phyloP scores from a whole-genome alignment of 306 rosid genomes.

The Arachis hypogaea region DNA sequence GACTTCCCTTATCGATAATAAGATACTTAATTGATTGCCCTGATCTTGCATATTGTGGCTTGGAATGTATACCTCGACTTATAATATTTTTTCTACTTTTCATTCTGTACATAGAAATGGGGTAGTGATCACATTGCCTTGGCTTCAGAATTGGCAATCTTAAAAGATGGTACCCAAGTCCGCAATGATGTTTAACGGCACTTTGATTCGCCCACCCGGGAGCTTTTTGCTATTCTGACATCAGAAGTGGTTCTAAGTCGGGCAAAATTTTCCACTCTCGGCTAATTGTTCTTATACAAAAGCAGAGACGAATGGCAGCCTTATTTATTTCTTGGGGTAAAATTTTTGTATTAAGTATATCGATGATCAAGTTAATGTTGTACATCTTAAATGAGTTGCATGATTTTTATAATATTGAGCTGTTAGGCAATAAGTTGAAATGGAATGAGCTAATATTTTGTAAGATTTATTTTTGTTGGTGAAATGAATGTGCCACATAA shows the following conservation, averaged over 20 bases:
- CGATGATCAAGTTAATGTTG: conserved; percentile 19
- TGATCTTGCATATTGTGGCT: conserved; percentile 5
- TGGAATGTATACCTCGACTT: background rate
- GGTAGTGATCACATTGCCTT: conserved; percentile 94
- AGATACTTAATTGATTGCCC: background rate
- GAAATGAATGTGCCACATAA: no score
- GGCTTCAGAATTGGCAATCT: conserved; percentile 75
- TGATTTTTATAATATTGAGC: background rate
- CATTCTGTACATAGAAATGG: conserved; percentile 71
- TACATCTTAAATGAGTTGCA: background rate
- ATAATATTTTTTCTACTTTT: background rate
- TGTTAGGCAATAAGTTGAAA: background rate
- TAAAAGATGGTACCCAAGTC: conserved; percentile 41
- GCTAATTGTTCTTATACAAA: background rate
- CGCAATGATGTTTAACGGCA: conserved; percentile 35
- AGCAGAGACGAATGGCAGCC: background rate
- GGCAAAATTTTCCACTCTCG: background rate
- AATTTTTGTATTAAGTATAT: background rate
- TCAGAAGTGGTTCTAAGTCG: conserved; percentile 14
- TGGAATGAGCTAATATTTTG: background rate
- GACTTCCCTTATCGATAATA: conserved; percentile 2
- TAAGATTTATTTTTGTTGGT: background rate
- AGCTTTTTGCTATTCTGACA: conserved; percentile 15
- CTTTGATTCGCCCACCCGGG: background rate
- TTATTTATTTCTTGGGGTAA: conserved; percentile 21